phyloP scores from a whole-genome alignment of 148 eudicot genomes.

The Persicaria maculosa region DNA sequence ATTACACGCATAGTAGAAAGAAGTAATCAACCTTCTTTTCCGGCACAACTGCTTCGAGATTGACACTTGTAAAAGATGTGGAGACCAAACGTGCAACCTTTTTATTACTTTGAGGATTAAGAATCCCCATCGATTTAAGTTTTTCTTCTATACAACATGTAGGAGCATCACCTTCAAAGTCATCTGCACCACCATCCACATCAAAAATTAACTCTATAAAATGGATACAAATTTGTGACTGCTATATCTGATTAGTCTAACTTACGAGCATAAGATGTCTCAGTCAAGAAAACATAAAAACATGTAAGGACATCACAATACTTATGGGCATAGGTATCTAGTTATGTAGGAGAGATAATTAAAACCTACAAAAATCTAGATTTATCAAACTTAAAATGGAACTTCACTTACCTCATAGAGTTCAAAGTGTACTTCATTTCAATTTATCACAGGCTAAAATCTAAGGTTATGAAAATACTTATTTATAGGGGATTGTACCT shows the following conservation, averaged over 20 bases:
- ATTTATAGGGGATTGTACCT: constrained; percentile 33
- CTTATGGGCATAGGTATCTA: not conserved
- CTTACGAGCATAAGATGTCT: not conserved
- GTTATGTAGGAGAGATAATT: not conserved
- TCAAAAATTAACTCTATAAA: not conserved
- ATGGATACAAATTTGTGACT: too few species aligned
- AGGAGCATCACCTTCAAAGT: constrained; percentile 24
- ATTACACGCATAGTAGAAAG: not conserved
- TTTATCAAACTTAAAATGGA: not conserved
- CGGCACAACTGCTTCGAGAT: constrained; percentile 49
- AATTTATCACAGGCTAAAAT: not conserved
- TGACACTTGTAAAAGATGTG: constrained; percentile 36
- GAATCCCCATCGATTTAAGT: constrained; percentile 62
- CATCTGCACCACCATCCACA: constrained; percentile 21
- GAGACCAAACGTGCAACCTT: constrained; percentile 12
- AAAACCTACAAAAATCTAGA: not conserved
- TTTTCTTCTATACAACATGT: constrained; percentile 62
- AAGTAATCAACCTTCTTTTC: constrained; percentile 50
- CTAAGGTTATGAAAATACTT: not conserved
- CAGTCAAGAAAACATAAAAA: not conserved
- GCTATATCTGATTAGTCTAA: too few species aligned
- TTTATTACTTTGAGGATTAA: constrained; percentile 24
- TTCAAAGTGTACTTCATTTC: too few species aligned
- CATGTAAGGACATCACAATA: not conserved
- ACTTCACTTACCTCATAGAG: not conserved